Percentiles rank a stretch among this genome's conserved stretches.
phyloP scores from a whole-genome alignment of 2,329 filamentous ascomycete genomes.

The Colletotrichum aenigma region DNA sequence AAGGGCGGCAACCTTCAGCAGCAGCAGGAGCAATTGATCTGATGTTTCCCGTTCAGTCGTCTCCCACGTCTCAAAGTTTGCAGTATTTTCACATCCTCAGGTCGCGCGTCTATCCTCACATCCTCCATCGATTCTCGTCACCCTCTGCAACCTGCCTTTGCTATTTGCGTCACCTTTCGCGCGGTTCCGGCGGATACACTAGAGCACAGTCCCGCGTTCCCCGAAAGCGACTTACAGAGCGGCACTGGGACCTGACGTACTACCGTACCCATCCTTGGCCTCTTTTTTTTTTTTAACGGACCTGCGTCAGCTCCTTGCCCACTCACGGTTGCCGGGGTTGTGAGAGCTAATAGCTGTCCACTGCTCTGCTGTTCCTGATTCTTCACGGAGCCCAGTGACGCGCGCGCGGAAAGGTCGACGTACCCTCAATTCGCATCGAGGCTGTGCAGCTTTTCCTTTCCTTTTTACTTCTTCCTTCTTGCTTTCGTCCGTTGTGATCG shows the following conservation, averaged over 20 bases:
- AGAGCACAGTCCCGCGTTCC: not conserved
- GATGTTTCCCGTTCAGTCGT: not conserved
- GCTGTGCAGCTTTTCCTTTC: not conserved
- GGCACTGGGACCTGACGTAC: not conserved
- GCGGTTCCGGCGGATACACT: not conserved
- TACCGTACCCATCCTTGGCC: not conserved
- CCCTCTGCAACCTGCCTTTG: not conserved
- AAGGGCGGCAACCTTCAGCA: not conserved
- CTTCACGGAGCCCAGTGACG: not conserved
- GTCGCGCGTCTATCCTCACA: not conserved
- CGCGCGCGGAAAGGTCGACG: not conserved
- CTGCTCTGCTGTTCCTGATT: conserved; percentile 7
- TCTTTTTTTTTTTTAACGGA: not conserved
- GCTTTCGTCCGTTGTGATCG: not conserved
- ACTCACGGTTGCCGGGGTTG: conserved; percentile 13
- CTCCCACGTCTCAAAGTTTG: not conserved
- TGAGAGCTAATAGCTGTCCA: conserved; percentile 12
- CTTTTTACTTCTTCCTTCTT: not conserved
- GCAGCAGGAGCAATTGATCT: conserved; percentile 1
- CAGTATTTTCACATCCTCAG: not conserved
- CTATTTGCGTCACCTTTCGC: not conserved
- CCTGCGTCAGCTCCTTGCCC: conserved; percentile 16
- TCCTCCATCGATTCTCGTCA: not conserved
- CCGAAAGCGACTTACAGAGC: not conserved
- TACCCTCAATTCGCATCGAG: not conserved